Conservation (phyloP, 225 moss, liverwort and hornwort species). For the Neckera pumila region DNA sequence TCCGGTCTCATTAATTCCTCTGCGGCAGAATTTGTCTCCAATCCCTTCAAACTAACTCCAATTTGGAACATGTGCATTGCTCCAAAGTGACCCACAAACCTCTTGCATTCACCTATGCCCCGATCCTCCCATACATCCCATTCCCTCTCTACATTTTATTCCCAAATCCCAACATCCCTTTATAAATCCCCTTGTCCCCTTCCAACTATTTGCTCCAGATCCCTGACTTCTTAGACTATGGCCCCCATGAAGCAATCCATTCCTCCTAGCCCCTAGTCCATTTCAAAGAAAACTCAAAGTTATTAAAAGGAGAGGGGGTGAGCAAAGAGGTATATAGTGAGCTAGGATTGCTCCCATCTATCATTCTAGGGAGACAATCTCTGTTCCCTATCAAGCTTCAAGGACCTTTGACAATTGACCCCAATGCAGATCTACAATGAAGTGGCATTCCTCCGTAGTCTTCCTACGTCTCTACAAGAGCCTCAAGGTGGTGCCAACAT, state of each 20-base stretch:
- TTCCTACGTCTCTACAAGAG: accelerated
- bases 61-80: no score
- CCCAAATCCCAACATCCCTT: no score
- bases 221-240: not conserved
- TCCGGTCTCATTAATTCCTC: no score
- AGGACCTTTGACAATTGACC: accelerated
- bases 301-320: accelerated
- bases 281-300: accelerated
- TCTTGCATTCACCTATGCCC: no score
- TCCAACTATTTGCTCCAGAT: no score
- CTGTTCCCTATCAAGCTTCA: accelerated
- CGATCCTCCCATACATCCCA: no score
- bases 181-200: no score
- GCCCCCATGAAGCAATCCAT: not conserved
- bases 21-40: accelerated
- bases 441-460: not conserved
- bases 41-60: not conserved
- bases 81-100: no score
- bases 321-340: no score
- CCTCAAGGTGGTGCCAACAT: not conserved
- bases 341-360: accelerated
- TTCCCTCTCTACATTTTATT: no score
- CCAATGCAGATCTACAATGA: not conserved
- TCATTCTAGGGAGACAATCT: accelerated
- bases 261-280: no score